These are phyloP conservation scores for Orychophragmus violaceus DNA, from an alignment of 345 rosid species.

Conservation along the genomic window DNA sequence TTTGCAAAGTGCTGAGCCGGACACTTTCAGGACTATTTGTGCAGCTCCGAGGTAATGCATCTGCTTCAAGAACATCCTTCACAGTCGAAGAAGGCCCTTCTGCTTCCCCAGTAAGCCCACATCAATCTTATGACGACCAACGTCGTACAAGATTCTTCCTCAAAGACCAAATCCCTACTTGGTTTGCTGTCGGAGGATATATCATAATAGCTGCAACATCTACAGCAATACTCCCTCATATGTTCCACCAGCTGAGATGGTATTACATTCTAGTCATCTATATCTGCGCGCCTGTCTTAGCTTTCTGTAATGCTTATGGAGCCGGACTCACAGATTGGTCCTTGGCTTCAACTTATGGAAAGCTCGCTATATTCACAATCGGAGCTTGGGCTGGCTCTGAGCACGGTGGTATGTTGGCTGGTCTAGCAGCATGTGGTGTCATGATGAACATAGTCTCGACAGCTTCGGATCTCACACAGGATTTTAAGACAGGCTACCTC, in stretches of 20 bases:
- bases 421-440: slow-evolving; percentile 79
- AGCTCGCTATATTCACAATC: slow-evolving; percentile 61
- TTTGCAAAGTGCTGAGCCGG: slow-evolving; percentile 56
- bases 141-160: slow-evolving; percentile 56
- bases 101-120: slow-evolving; percentile 29
- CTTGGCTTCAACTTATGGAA: slow-evolving; percentile 77
- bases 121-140: slow-evolving; percentile 53
- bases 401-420: slow-evolving; percentile 71
- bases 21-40: slow-evolving; percentile 45
- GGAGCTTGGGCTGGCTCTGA: slow-evolving; percentile 70
- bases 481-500: slow-evolving; percentile 81
- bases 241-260: slow-evolving; percentile 65
- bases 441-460: slow-evolving; percentile 90
- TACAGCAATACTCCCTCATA: slow-evolving; percentile 45
- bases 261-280: slow-evolving; percentile 62
- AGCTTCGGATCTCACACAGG: slow-evolving; percentile 78
- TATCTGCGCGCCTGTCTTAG: slow-evolving; percentile 55
- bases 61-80: slow-evolving; percentile 21
- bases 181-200: slow-evolving; percentile 60
- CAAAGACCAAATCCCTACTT: slow-evolving; percentile 69
- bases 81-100: slow-evolving; percentile 37
- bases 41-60: slow-evolving; percentile 33
- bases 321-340: slow-evolving; percentile 89
- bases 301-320: slow-evolving; percentile 85
- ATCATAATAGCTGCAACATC: slow-evolving; percentile 46